Conservation (phyloP, 345 rosid genomes). For the Melastoma malabathricum region DNA sequence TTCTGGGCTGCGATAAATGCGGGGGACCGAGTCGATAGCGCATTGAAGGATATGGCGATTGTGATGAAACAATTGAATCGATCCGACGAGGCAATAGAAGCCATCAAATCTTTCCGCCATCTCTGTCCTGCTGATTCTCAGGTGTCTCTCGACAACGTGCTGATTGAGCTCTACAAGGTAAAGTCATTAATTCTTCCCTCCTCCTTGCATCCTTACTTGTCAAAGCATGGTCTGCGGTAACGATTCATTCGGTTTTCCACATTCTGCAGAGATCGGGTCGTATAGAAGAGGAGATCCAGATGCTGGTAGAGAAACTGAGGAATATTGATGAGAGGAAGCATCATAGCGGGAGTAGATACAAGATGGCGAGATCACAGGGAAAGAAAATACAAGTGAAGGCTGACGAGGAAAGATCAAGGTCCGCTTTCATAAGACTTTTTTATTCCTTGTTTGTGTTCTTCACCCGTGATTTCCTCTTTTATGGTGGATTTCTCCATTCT, state of each 20-base stretch:
- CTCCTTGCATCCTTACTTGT: no score
- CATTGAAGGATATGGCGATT: slow-evolving; percentile 48
- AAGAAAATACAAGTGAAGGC: slow-evolving; percentile 48
- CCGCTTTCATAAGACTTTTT: background rate
- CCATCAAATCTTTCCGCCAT: slow-evolving; percentile 62
- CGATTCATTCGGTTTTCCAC: background rate
- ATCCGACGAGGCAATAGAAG: slow-evolving; percentile 84
- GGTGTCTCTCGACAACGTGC: slow-evolving; percentile 84
- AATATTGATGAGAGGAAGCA: slow-evolving; percentile 39
- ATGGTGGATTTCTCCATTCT: background rate
- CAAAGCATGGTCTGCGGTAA: no score
- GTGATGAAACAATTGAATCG: slow-evolving; percentile 78
- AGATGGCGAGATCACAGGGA: slow-evolving; percentile 59
- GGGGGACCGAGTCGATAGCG: slow-evolving; percentile 12
- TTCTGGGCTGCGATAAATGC: slow-evolving; percentile 90
- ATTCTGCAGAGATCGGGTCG: slow-evolving; percentile 61
- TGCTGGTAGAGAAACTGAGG: slow-evolving; percentile 55
- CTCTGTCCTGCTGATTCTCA: slow-evolving; percentile 74
- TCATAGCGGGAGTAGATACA: slow-evolving; percentile 39
- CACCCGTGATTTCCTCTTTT: background rate
- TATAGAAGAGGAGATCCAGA: slow-evolving; percentile 63
- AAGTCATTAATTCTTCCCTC: background rate
- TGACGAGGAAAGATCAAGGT: slow-evolving; percentile 74
- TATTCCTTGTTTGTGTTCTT: background rate
- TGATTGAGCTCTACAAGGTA: slow-evolving; percentile 90